Evolutionary conservation across 2,329 filamentous ascomycete genomes (phyloP).

Genomic region (Pseudopithomyces chartarum): DNA sequence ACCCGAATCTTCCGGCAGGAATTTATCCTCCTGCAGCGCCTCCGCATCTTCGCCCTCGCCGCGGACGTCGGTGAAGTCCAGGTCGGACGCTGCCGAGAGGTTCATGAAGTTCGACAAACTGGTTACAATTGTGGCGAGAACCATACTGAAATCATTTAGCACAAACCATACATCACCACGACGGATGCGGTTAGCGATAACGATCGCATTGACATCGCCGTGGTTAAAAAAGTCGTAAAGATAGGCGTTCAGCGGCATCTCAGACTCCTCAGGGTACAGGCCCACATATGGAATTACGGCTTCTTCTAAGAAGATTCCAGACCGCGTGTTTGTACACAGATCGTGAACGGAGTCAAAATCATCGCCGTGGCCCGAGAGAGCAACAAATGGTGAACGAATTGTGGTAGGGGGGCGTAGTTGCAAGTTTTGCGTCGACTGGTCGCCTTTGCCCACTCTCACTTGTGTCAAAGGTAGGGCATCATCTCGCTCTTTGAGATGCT

Average conservation of each 20-base stretch:
- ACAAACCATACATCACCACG: conserved; percentile 73
- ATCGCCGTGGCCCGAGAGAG: conserved; percentile 71
- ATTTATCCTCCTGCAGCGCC: conserved; percentile 49
- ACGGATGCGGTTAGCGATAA: conserved; percentile 68
- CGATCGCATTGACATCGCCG: conserved; percentile 65
- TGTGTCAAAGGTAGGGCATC: conserved; percentile 63
- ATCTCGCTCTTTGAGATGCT: conserved; percentile 64
- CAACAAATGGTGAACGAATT: conserved; percentile 71
- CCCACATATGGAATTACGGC: conserved; percentile 72
- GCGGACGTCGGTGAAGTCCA: conserved; percentile 58
- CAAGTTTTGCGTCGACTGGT: conserved; percentile 20
- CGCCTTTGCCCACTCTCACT: conserved; percentile 48
- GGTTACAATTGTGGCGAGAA: conserved; percentile 74
- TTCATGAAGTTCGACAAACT: conserved; percentile 64
- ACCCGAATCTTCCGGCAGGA: conserved; percentile 34
- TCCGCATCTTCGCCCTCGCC: conserved; percentile 59
- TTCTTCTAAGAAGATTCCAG: conserved; percentile 75
- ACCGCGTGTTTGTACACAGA: conserved; percentile 67
- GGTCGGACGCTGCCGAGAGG: conserved; percentile 50
- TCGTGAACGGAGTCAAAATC: conserved; percentile 68
- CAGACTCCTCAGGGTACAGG: conserved; percentile 61
- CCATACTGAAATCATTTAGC: conserved; percentile 69
- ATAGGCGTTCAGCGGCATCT: conserved; percentile 67
- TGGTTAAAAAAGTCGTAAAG: conserved; percentile 80
- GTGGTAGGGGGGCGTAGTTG: conserved; percentile 46